A percentile compares a stretch with the other conserved stretches of the same genome.
Evolutionary conservation across 148 eudicot genomes (phyloP).

Genomic region (Camellia granthamiana): DNA sequence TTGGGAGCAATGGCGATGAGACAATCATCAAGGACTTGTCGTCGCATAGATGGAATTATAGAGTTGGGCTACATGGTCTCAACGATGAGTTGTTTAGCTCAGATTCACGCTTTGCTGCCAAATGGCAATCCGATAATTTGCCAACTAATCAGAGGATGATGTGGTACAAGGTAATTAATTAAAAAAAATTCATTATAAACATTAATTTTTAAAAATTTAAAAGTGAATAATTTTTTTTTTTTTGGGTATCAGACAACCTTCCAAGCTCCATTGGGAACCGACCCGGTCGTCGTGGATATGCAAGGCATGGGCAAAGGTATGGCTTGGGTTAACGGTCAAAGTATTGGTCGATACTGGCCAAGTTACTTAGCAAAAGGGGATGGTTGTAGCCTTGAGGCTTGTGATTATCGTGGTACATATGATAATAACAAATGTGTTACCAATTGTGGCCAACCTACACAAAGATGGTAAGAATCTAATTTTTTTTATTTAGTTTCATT

Average conservation of each 20-base stretch:
- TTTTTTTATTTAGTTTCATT: too few relatives aligned
- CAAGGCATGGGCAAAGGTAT: slow-evolving; percentile 46
- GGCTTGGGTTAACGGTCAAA: slow-evolving; percentile 55
- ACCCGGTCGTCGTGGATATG: slow-evolving; percentile 40
- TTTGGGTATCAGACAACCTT: slow-evolving; percentile 38
- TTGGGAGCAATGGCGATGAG: slow-evolving; percentile 43
- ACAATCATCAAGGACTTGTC: slow-evolving; percentile 40
- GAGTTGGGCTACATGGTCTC: slow-evolving; percentile 33
- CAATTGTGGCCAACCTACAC: slow-evolving; percentile 26
- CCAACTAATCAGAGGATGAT: slow-evolving; percentile 34
- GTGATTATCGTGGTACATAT: background rate
- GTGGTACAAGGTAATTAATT: slow-evolving; percentile 48
- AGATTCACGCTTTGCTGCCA: background rate
- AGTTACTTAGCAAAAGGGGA: slow-evolving; percentile 32
- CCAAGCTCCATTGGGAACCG: slow-evolving; percentile 44
- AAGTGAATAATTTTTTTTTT: background rate
- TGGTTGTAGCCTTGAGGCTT: slow-evolving; percentile 8
- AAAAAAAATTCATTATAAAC: background rate
- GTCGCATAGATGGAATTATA: slow-evolving; percentile 44
- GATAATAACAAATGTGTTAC: too few relatives aligned
- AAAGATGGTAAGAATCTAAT: slow-evolving; percentile 31
- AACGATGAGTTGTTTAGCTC: slow-evolving; percentile 20
- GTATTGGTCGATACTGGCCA: slow-evolving; percentile 53
- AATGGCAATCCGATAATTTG: slow-evolving; percentile 25
- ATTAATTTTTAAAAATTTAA: background rate